Conservation (phyloP, 2,329 filamentous ascomycete species). For the Trichophyton schoenleinii region DNA sequence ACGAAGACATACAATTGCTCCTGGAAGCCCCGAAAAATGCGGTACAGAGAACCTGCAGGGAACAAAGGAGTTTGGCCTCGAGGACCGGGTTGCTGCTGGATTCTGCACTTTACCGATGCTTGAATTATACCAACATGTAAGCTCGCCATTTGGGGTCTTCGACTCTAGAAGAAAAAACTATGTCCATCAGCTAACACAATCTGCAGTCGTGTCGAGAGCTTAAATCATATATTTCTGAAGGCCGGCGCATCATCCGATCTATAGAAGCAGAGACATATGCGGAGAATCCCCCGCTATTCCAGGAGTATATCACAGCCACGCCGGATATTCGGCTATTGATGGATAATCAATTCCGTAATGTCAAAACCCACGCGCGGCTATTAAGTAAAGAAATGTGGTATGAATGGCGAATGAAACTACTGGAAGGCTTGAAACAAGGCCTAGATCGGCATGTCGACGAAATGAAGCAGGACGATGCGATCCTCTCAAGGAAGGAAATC, state of each 20-base stretch:
- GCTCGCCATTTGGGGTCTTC: conserved; percentile 18
- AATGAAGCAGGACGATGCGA: conserved; percentile 59
- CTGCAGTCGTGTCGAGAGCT: conserved; percentile 70
- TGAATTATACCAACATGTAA: conserved; percentile 81
- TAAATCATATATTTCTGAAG: conserved; percentile 93
- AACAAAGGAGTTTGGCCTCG: conserved; percentile 39
- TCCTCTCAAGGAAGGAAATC: conserved; percentile 55
- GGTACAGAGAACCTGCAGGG: conserved; percentile 11
- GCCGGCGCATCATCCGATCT: conserved; percentile 74
- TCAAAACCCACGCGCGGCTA: conserved; percentile 82
- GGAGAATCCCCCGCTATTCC: conserved; percentile 83
- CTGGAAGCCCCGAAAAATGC: conserved; percentile 31
- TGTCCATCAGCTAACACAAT: too few relatives aligned
- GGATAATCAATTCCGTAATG: conserved; percentile 95
- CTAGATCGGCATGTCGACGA: conserved; percentile 62
- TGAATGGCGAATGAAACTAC: conserved; percentile 85
- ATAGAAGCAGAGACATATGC: conserved; percentile 81
- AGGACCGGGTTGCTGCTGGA: conserved; percentile 73
- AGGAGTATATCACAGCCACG: conserved; percentile 76
- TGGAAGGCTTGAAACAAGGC: conserved; percentile 68
- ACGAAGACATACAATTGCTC: conserved; percentile 67
- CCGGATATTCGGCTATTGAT: conserved; percentile 74
- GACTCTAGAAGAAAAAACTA: too few relatives aligned
- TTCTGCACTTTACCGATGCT: conserved; percentile 87
- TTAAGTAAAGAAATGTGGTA: conserved; percentile 97